These are phyloP conservation scores for Zoysia japonica DNA, from an alignment of 176 grass and related monocot species.

Conservation along the genomic window DNA sequence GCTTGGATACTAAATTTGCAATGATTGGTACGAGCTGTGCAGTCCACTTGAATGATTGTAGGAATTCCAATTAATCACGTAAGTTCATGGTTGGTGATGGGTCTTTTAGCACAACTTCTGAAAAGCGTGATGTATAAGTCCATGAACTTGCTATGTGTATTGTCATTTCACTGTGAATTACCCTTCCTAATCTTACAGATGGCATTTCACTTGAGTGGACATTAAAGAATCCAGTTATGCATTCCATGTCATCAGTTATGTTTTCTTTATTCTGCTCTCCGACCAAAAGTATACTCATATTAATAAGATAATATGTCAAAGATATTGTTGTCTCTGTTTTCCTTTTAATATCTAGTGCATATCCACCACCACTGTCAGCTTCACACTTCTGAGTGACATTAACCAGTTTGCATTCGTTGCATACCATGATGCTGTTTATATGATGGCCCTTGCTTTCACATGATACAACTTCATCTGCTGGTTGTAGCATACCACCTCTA, in stretches of 20 bases:
- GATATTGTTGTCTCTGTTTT: slow-evolving; percentile 15
- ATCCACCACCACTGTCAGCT: too few relatives aligned
- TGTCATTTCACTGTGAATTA: slow-evolving; percentile 12
- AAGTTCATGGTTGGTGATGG: slow-evolving; percentile 16
- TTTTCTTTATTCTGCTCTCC: slow-evolving; percentile 27
- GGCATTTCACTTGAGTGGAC: slow-evolving; percentile 27
- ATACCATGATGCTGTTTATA: not conserved
- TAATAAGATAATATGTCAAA: slow-evolving; percentile 19
- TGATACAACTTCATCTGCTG: not conserved
- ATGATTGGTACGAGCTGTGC: slow-evolving; percentile 22
- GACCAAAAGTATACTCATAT: slow-evolving; percentile 17
- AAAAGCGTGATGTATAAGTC: not conserved
- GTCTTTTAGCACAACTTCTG: not conserved
- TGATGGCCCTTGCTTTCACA: too few relatives aligned
- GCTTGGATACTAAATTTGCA: not conserved
- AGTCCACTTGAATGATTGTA: slow-evolving; percentile 14
- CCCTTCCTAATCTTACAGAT: slow-evolving; percentile 1
- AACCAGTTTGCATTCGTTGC: slow-evolving; percentile 9
- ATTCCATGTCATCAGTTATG: slow-evolving; percentile 37
- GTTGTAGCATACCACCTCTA: not conserved
- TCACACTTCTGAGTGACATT: not conserved
- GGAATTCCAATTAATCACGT: slow-evolving; percentile 11
- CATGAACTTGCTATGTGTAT: slow-evolving; percentile 7
- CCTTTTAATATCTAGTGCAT: not conserved
- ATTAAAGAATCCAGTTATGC: slow-evolving; percentile 28